Evolutionary conservation across 2,329 filamentous ascomycete genomes (phyloP).

Genomic region (Aspergillus aculeatus): DNA sequence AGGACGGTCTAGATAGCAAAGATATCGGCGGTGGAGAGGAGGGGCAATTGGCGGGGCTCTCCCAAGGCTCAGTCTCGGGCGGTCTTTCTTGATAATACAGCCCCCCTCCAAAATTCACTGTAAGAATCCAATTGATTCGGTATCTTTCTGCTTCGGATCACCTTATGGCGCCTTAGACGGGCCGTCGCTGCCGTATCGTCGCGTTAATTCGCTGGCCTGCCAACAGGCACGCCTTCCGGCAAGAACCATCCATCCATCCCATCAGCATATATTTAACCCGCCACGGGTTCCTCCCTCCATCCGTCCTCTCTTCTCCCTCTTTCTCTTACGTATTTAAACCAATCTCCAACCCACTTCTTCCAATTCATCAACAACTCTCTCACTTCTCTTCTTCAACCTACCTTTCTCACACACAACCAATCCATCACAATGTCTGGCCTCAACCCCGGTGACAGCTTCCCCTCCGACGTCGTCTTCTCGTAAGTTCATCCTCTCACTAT

Average conservation of each 20-base stretch:
- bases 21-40: constrained; percentile 4
- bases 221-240: constrained; percentile 13
- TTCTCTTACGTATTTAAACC: constrained; percentile 18
- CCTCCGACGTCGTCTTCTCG: constrained; percentile 74
- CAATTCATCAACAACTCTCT: constrained; percentile 8
- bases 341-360: constrained; percentile 14
- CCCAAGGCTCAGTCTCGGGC: constrained; percentile 30
- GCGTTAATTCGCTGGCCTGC: constrained; percentile 12
- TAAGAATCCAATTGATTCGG: constrained; percentile 37
- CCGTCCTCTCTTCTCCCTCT: constrained; percentile 5
- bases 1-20: constrained; percentile 18
- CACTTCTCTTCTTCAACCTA: constrained; percentile 7
- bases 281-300: constrained; percentile 16
- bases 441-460: constrained; percentile 80
- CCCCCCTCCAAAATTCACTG: not conserved
- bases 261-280: constrained; percentile 21
- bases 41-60: constrained; percentile 19
- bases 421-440: constrained; percentile 60
- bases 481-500: constrained; percentile 40
- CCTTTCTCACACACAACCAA: constrained; percentile 11
- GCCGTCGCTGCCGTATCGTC: constrained; percentile 7
- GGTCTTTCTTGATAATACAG: constrained; percentile 36
- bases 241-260: constrained; percentile 12
- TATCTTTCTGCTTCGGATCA: constrained; percentile 39
- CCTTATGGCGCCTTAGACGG: constrained; percentile 25